These are phyloP conservation scores for Kalmanozyma brasiliensis DNA, from an alignment of 1,284 basidiomycete species.

Conservation along the genomic window DNA sequence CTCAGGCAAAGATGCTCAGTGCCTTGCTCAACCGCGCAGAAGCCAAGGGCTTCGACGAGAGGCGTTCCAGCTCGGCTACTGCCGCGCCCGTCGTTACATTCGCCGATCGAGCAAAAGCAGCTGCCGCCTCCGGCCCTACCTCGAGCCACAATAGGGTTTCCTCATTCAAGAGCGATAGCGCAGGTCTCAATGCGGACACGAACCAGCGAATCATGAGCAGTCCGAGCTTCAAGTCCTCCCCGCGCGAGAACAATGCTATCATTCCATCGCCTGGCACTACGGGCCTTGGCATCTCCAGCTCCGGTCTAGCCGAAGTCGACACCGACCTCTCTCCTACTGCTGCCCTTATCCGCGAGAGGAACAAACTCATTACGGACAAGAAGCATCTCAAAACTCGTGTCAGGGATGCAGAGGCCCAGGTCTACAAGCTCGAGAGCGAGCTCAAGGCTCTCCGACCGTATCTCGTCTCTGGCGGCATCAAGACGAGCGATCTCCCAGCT, in stretches of 20 bases:
- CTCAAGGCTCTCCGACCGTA: slow-evolving; percentile 59
- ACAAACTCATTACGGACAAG: slow-evolving; percentile 65
- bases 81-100: slow-evolving; percentile 26
- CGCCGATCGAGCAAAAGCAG: slow-evolving; percentile 33
- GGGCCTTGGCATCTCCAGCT: slow-evolving; percentile 40
- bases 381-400: slow-evolving; percentile 62
- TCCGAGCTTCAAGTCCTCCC: slow-evolving; percentile 33
- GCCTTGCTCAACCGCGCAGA: slow-evolving; percentile 57
- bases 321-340: slow-evolving; percentile 44
- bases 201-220: slow-evolving; percentile 27
- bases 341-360: slow-evolving; percentile 58
- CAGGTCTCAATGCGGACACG: slow-evolving; percentile 9
- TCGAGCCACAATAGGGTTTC: slow-evolving; percentile 29
- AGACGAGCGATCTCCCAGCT: slow-evolving; percentile 20
- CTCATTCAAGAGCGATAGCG: slow-evolving; percentile 27
- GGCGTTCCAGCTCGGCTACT: slow-evolving; percentile 19
- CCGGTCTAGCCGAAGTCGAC: slow-evolving; percentile 30
- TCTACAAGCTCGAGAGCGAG: slow-evolving; percentile 62
- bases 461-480: slow-evolving; percentile 55
- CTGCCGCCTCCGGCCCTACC: slow-evolving; percentile 23
- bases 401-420: slow-evolving; percentile 63
- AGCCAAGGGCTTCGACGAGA: slow-evolving; percentile 46
- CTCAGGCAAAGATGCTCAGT: slow-evolving; percentile 64
- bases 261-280: slow-evolving; percentile 20
- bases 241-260: slow-evolving; percentile 6